phyloP scores from a whole-genome alignment of 192 early-diverging fungal genomes.

The Entomortierella lignicola region DNA sequence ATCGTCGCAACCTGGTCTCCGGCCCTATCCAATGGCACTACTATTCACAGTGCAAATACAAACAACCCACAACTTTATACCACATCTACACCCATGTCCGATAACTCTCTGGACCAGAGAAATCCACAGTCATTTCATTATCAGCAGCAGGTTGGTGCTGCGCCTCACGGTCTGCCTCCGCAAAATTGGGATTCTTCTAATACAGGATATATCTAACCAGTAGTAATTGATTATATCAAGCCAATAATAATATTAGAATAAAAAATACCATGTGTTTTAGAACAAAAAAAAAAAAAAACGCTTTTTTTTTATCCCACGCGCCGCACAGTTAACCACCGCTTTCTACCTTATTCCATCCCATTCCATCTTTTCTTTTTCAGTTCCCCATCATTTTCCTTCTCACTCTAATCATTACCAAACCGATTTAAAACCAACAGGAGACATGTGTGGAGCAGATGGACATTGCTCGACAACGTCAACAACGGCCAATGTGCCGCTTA shows the following conservation, averaged over 20 bases:
- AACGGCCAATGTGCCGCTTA: neutral
- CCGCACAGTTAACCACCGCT: too few relatives aligned
- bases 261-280: neutral
- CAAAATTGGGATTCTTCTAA: too few relatives aligned
- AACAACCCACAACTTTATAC: conserved; percentile 7
- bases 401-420: neutral
- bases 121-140: neutral
- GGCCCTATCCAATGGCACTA: too few relatives aligned
- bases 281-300: too few relatives aligned
- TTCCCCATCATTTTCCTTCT: neutral
- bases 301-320: too few relatives aligned
- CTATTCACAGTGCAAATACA: neutral
- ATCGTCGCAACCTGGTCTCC: too few relatives aligned
- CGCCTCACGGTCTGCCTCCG: conserved; percentile 2
- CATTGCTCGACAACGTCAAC: neutral
- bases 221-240: too few relatives aligned
- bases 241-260: too few relatives aligned
- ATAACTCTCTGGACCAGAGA: neutral
- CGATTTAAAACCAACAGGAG: neutral
- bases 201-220: too few relatives aligned
- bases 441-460: conserved; percentile 38
- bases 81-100: neutral
- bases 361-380: conserved; percentile 6
- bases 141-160: too few relatives aligned
- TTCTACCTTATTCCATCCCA: neutral